Evolutionary conservation across 176 grass and related monocot species (phyloP).

Genomic region (Carex parvula): DNA sequence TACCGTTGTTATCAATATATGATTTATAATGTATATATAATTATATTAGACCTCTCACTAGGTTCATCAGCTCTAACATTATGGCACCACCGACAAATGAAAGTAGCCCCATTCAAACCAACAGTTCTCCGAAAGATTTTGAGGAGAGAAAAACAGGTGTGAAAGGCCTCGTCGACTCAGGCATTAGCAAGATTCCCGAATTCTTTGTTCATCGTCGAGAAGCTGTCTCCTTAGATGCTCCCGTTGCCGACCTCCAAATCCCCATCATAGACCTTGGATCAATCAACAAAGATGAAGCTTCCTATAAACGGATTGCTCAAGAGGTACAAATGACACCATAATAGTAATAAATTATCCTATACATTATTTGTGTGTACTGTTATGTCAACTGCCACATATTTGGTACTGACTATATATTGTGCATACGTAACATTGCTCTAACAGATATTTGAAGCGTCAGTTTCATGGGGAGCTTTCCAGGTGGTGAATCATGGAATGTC

Average conservation of each 20-base stretch:
- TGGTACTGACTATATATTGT: not conserved
- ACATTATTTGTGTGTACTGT: no score
- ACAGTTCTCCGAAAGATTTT: not conserved
- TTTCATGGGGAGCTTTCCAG: conserved; percentile 24
- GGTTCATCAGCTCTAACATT: not conserved
- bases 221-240: not conserved
- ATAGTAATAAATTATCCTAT: no score
- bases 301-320: not conserved
- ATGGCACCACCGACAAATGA: not conserved
- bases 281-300: not conserved
- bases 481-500: conserved; percentile 29
- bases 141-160: conserved; percentile 18
- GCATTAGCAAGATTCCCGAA: not conserved
- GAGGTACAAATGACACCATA: not conserved
- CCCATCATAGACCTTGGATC: conserved; percentile 18
- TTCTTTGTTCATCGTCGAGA: conserved; percentile 17
- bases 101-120: not conserved
- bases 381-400: not conserved
- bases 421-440: not conserved
- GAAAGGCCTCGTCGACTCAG: conserved; percentile 20
- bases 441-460: not conserved
- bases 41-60: no score
- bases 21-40: no score
- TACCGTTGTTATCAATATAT: no score
- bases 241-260: not conserved